Base-by-base conservation (phyloP, 805 yeast species). In the Yamadazyma paraphyllophila region DNA sequence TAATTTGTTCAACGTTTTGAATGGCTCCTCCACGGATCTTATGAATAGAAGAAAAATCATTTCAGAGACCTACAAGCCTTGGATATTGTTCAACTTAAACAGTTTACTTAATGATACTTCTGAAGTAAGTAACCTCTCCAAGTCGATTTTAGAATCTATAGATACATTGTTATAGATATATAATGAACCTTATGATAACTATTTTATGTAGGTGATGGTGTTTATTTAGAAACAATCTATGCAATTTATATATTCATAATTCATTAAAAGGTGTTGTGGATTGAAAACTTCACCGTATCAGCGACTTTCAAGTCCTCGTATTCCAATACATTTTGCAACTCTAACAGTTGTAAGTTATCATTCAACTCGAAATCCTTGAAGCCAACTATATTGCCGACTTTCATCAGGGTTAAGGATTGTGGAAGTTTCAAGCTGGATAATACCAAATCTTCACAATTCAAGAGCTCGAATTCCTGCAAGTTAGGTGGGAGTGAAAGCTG, bases 1-100 rank as follows among this genome's bases (percentile, higher is more conserved):
- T 51, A 81, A 81, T 54, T 66, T 88, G 24, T 84, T 81, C 57
- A 67, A 74, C 2, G 69, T 67, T 27, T 77, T 71, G 15, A 38
- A 47, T 17, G 39, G 44, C 34, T 44, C 44, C 7, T 46, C 50
- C 7, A 51, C 55, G 55, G 41, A 56, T 42, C 41, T 51, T 34
- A 32, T 31, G 11, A 36, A 31, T 27, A 36, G 54, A 15, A 48
- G 52, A 7, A 56, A 60, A 44, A 54, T 48, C 11, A 33, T 47
- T 15, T 4, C 34, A 10, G 45, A 41, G 41, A 35, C 45, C 12
- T 46, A 25, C 38, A 50, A 12, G 40, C 51, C 40, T 11, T 35
- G 40, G 44, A 35, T 45, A 11, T 12, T 34, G 30, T 52, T 43
- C 15, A 43, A 43, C 16, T 26, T 36, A 16, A 26, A 27, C 11